A percentile compares a stretch with the other conserved stretches of the same genome.
Conservation (phyloP, 2,329 filamentous ascomycete species). For the Colletotrichum brevisporum region DNA sequence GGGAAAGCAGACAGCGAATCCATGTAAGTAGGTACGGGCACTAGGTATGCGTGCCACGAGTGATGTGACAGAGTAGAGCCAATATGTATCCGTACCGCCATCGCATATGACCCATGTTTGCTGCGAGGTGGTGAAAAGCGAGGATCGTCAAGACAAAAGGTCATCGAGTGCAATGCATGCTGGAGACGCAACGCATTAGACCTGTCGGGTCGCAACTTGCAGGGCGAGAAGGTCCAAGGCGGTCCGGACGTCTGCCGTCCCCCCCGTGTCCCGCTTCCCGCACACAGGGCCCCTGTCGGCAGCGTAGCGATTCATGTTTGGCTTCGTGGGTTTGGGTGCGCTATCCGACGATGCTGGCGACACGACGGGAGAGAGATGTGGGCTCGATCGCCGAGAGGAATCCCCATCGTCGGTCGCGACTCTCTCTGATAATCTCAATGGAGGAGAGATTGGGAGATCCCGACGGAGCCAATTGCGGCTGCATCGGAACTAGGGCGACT, state of each 20-base stretch:
- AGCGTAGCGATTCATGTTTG: slow-evolving; percentile 26
- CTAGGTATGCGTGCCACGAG: background rate
- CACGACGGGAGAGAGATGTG: background rate
- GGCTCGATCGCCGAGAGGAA: slow-evolving; percentile 8
- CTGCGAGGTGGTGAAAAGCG: background rate
- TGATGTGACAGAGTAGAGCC: background rate
- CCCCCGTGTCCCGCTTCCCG: background rate
- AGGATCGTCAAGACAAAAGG: background rate
- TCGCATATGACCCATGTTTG: slow-evolving; percentile 10
- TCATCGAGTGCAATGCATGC: slow-evolving; percentile 13
- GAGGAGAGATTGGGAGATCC: background rate
- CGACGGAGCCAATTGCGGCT: slow-evolving; percentile 22
- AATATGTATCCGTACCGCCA: background rate
- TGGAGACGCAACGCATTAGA: background rate
- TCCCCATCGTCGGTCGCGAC: too few species aligned
- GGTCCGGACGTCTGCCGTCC: background rate
- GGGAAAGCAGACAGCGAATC: background rate
- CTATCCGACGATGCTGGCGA: slow-evolving; percentile 26
- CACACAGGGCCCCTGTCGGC: background rate
- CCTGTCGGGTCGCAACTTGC: too few species aligned
- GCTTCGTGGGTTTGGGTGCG: slow-evolving; percentile 15
- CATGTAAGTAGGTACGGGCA: background rate
- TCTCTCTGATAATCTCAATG: too few species aligned
- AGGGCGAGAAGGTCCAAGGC: background rate
- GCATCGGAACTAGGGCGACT: slow-evolving; percentile 28